Evolutionary conservation across 2,329 filamentous ascomycete species (phyloP), one percentile per base, ranked within the genome.

Genomic region (Ceratocystiopsis sp.): DNA sequence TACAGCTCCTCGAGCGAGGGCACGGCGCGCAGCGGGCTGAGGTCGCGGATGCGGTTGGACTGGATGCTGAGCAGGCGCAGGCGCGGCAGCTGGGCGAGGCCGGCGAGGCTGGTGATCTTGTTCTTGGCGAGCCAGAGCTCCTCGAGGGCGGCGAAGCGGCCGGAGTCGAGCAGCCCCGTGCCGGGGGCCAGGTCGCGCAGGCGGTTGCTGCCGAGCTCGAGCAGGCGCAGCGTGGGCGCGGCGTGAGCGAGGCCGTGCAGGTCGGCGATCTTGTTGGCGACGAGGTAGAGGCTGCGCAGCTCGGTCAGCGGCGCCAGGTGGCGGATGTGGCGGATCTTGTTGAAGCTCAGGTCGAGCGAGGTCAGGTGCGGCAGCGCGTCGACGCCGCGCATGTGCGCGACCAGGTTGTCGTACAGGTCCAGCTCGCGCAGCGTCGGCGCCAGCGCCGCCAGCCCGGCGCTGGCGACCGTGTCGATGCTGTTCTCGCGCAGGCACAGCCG

Each of bases 291-390:
- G 52, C 96, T 85, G 48, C 71, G 80, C 45, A 96, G 71, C 43
- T 85, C 71, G 18, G 66, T 79, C 46, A 98, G 65, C 54, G 89
- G 81, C 46, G 72, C 71, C 50, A 96, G 66, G 54, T 89, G 78
- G 62, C 93, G 94, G 66, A 98, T 93, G 62, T 95, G 87, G 60
- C 94, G 95, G 66, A 98, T 89, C 67, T 96, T 96, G 68, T 98
- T 98, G 73, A 95, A 98, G 60, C 84, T 93, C 42, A 98, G 69
- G 58, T 98, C 91, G 43, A 98, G 74, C 45, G 67, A 80, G 7
- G 73, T 84, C 43, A 98, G 72, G 48, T 82, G 70, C 13, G 70
- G 75, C 45, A 95, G 74, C 38, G 75, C 68, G 43, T 95, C 86
- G 38, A 98, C 71, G 29, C 84, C 84, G 51, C 79, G 78, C 60